Conservation (phyloP, 2,329 filamentous ascomycete genomes). For the Microdochium trichocladiopsis region DNA sequence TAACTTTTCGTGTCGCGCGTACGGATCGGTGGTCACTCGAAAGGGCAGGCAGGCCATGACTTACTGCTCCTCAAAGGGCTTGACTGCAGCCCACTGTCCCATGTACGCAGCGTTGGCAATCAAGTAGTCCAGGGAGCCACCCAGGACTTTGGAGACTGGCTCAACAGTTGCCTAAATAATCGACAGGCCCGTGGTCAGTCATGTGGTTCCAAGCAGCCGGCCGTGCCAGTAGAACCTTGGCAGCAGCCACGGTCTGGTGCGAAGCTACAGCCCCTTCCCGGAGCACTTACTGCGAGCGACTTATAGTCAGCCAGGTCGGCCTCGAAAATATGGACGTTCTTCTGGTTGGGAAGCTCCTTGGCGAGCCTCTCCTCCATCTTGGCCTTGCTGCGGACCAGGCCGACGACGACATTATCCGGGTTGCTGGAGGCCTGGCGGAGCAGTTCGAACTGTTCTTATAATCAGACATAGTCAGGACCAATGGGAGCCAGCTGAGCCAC, state of each 20-base stretch:
- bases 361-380: slow-evolving; percentile 34
- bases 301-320: slow-evolving; percentile 34
- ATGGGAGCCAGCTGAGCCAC: background rate
- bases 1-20: too few species aligned
- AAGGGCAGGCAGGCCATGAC: slow-evolving; percentile 5
- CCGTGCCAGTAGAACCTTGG: too few species aligned
- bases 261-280: too few species aligned
- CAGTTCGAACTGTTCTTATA: slow-evolving; percentile 40
- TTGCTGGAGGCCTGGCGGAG: slow-evolving; percentile 35
- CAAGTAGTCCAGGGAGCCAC: slow-evolving; percentile 39
- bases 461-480: background rate
- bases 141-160: slow-evolving; percentile 21
- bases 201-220: too few species aligned
- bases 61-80: slow-evolving; percentile 29
- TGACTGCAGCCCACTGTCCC: slow-evolving; percentile 16
- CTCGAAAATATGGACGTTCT: slow-evolving; percentile 37
- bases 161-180: slow-evolving; percentile 14
- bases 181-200: too few species aligned
- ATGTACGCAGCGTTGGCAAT: slow-evolving; percentile 41
- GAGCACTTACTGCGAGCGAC: slow-evolving; percentile 27
- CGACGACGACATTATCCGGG: slow-evolving; percentile 35
- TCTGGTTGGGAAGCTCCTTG: slow-evolving; percentile 25
- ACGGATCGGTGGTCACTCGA: too few species aligned
- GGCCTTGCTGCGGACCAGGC: slow-evolving; percentile 38
- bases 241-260: too few species aligned